Evolutionary conservation across 768 basidiomycete species (phyloP), one percentile per base, ranked within the genome.

Genomic region (Zangia roseola): DNA sequence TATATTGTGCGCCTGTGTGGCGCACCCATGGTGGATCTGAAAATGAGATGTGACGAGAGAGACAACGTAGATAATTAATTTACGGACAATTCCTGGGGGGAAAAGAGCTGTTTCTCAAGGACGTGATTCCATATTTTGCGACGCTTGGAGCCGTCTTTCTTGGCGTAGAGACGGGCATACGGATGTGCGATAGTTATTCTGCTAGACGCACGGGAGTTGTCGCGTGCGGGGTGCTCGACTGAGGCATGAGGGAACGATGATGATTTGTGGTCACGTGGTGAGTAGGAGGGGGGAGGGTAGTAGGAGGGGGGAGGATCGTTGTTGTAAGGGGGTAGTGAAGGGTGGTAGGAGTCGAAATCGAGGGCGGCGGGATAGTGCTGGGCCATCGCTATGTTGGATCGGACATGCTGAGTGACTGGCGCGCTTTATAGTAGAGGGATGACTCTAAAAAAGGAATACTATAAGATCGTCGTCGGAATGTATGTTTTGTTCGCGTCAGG

Each of bases 121-220:
- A 81, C 80, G 53, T 88, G 88, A 41, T 83, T 84, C 88, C 88
- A 90, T 14, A 86, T 84, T 60, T 82, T 84, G 16, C 86, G 77
- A 4, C 83, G 80, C 66, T 88, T 88, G 6, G 77, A 73, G 40
- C 77, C 77, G 40, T 79, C 76, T 39, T 81, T 81, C 61, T 82
- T 83, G 4, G 83, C 82, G 53, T 80, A 78, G 10, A 87, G 74
- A 47, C 86, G 80, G 6, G 86, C 82, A 53, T 88, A 88, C 0
- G 86, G 86, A 52, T 86, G 84, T 0, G 77, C 69, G 47, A 86
- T 75, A 49, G 67, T 61, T 40, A 70, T 62, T 21, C 67, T 61
- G 26, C 28, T 17, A 1, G 56, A 47, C 5, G 62, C 46, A 20
- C 65, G 64, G 13, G n/a, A n/a, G 4, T 49, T 13, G 26, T 59